A percentile compares a stretch with the other conserved stretches of the same genome.
Conservation (phyloP, 805 yeast species). For the Ogataea allantospora region DNA sequence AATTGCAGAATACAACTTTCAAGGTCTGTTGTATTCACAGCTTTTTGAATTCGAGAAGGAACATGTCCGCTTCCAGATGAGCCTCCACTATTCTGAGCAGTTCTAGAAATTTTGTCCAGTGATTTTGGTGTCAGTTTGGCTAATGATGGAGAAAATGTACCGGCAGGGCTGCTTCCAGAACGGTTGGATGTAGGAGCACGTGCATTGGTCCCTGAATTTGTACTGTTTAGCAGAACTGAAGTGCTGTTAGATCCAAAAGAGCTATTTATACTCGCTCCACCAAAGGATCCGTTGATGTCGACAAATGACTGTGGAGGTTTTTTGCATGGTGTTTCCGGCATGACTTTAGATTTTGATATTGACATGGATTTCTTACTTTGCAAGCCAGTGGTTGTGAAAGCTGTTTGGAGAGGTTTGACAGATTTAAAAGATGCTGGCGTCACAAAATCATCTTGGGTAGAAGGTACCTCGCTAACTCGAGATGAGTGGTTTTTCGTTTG, state of each 20-base stretch:
- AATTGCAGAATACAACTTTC: slow-evolving; percentile 41
- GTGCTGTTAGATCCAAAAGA: slow-evolving; percentile 21
- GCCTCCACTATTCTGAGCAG: slow-evolving; percentile 10
- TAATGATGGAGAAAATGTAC: slow-evolving; percentile 12
- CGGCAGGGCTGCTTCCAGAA: slow-evolving; percentile 10
- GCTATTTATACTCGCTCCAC: slow-evolving; percentile 15
- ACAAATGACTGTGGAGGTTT: slow-evolving; percentile 36
- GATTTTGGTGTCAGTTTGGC: slow-evolving; percentile 16
- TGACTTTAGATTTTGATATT: slow-evolving; percentile 34
- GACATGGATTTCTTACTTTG: slow-evolving; percentile 55
- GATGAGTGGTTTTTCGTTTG: background rate
- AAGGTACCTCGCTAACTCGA: slow-evolving; percentile 15
- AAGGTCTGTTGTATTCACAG: slow-evolving; percentile 39
- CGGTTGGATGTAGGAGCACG: background rate
- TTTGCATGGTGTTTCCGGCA: slow-evolving; percentile 69
- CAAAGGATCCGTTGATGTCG: slow-evolving; percentile 29
- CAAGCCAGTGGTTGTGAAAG: slow-evolving; percentile 74
- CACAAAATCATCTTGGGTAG: slow-evolving; percentile 25
- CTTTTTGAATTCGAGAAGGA: slow-evolving; percentile 26
- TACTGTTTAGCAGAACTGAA: slow-evolving; percentile 7
- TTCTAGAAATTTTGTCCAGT: slow-evolving; percentile 7
- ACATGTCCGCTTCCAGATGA: slow-evolving; percentile 17
- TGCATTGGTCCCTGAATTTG: slow-evolving; percentile 2
- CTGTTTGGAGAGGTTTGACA: slow-evolving; percentile 83
- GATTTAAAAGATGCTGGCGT: slow-evolving; percentile 62